Evolutionary conservation across 495 filamentous ascomycete genomes (phyloP).

Genomic region (Schizothecium vesticola): DNA sequence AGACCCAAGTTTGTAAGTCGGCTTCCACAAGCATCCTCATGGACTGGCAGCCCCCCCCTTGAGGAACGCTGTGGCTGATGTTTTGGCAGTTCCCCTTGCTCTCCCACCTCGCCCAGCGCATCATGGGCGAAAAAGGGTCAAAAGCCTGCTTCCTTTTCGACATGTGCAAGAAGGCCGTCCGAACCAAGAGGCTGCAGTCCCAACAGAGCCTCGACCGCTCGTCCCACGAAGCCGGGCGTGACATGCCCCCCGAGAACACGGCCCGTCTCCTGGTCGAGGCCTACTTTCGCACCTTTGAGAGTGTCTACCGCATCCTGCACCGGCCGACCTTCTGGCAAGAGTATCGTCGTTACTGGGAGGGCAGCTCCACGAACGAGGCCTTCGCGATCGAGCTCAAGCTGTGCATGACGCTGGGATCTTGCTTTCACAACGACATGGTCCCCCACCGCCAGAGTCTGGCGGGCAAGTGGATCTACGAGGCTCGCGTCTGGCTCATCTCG

Average conservation of each 20-base stretch:
- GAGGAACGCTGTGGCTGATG: slow-evolving; percentile 8
- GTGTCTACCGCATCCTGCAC: slow-evolving; percentile 50
- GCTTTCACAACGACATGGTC: slow-evolving; percentile 47
- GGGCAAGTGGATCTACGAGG: slow-evolving; percentile 58
- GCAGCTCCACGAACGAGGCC: slow-evolving; percentile 17
- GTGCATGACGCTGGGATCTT: slow-evolving; percentile 57
- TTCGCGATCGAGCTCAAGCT: slow-evolving; percentile 59
- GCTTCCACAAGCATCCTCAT: not conserved
- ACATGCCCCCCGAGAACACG: slow-evolving; percentile 34
- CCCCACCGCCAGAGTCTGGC: slow-evolving; percentile 45
- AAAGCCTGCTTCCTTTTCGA: slow-evolving; percentile 31
- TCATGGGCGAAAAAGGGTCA: slow-evolving; percentile 35
- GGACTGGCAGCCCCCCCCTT: not conserved
- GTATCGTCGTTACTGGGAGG: slow-evolving; percentile 43
- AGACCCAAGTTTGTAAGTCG: slow-evolving; percentile 43
- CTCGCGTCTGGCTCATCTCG: slow-evolving; percentile 56
- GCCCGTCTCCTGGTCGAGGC: slow-evolving; percentile 46
- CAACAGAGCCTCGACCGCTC: slow-evolving; percentile 28
- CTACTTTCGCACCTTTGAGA: slow-evolving; percentile 49
- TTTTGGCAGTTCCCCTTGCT: slow-evolving; percentile 40
- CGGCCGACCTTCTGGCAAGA: slow-evolving; percentile 47
- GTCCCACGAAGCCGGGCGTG: slow-evolving; percentile 26
- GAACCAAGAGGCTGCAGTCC: slow-evolving; percentile 39
- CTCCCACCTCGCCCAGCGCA: slow-evolving; percentile 32
- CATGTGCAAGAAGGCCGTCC: slow-evolving; percentile 44